phyloP scores from a whole-genome alignment of 1,284 basidiomycete genomes.

The Papiliotrema fonsecae region DNA sequence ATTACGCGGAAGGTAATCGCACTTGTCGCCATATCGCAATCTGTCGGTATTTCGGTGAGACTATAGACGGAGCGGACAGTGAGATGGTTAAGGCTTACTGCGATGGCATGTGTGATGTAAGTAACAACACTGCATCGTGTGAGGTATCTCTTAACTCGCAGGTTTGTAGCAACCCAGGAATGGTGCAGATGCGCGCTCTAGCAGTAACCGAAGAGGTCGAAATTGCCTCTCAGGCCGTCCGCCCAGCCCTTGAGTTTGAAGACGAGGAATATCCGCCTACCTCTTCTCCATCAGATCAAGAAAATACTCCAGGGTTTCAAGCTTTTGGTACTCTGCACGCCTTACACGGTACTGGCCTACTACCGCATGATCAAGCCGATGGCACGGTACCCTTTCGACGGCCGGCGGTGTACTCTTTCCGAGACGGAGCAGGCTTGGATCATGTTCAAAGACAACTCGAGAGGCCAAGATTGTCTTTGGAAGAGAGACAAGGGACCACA shows the following conservation, averaged over 20 bases:
- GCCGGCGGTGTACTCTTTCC: no score
- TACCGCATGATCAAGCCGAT: no score
- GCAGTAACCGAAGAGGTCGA: constrained; percentile 26
- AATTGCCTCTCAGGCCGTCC: constrained; percentile 24
- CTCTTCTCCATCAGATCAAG: constrained; percentile 4
- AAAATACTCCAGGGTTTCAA: no score
- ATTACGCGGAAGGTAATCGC: constrained; percentile 60
- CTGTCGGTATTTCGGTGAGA: constrained; percentile 78
- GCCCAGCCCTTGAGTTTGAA: constrained; percentile 6
- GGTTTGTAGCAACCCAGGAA: constrained; percentile 27
- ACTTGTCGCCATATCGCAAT: constrained; percentile 71
- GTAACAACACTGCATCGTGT: constrained; percentile 28
- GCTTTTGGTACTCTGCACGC: neutral
- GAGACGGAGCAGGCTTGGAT: no score
- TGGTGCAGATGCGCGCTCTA: constrained; percentile 17
- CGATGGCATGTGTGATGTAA: constrained; percentile 75
- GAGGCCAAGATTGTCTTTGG: no score
- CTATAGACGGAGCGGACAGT: constrained; percentile 55
- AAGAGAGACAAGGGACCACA: no score
- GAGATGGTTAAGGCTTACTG: constrained; percentile 59
- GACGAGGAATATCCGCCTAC: neutral
- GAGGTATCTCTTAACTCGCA: constrained; percentile 1
- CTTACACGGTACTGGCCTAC: neutral
- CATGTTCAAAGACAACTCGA: no score
- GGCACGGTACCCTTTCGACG: no score